Conservation (phyloP, 2,329 filamentous ascomycete genomes). For the Colletotrichum eleusines region DNA sequence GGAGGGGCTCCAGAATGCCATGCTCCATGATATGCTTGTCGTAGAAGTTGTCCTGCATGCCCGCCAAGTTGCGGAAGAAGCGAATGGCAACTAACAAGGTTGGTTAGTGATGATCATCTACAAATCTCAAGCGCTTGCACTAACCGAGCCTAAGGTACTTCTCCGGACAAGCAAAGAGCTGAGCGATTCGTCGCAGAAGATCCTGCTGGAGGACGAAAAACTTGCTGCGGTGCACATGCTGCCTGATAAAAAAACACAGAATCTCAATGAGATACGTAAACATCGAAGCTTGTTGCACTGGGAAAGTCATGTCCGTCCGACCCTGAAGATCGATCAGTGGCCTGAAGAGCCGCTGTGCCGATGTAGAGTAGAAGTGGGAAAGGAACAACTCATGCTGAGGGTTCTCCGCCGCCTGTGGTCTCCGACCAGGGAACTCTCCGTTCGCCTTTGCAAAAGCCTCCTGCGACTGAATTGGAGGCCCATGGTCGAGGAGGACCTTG, state of each 20-base stretch:
- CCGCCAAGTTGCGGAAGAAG: conserved; percentile 90
- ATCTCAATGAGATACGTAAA: conserved; percentile 94
- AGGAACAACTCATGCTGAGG: conserved; percentile 89
- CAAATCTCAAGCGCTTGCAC: conserved; percentile 49
- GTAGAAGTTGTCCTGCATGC: conserved; percentile 91
- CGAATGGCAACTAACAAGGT: conserved; percentile 79
- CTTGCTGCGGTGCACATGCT: conserved; percentile 88
- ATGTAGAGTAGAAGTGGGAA: conserved; percentile 88
- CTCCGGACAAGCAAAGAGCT: conserved; percentile 84
- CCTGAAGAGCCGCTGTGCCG: conserved; percentile 86
- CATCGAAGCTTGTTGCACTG: conserved; percentile 87
- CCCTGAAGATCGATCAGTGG: conserved; percentile 85
- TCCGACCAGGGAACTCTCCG: conserved; percentile 75
- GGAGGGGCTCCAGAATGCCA: conserved; percentile 83
- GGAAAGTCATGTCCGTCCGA: conserved; percentile 76
- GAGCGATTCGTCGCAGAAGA: conserved; percentile 81
- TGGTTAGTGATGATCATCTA: not conserved
- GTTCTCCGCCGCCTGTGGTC: conserved; percentile 65
- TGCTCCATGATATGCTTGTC: conserved; percentile 86
- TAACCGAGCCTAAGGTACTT: conserved; percentile 92
- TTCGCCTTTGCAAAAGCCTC: conserved; percentile 74
- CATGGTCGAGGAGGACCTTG: conserved; percentile 90
- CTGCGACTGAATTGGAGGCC: conserved; percentile 60
- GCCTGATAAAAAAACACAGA: conserved; percentile 91
- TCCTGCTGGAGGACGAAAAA: conserved; percentile 87